These are phyloP conservation scores for Hyphodiscus sp. DNA, from an alignment of 2,329 filamentous ascomycete genomes.

Conservation along the genomic window DNA sequence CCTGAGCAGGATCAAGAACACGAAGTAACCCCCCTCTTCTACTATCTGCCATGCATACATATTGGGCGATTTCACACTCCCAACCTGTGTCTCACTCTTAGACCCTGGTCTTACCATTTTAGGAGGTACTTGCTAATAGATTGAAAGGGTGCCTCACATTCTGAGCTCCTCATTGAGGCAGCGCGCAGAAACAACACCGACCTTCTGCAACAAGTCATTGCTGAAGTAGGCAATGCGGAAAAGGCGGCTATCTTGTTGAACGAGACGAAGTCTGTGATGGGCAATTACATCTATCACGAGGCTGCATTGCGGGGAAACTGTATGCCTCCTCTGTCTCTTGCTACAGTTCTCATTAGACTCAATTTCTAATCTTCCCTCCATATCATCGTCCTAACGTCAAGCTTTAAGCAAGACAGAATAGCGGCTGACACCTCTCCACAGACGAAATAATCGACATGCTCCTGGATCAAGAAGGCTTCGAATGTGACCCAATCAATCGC, in stretches of 20 bases:
- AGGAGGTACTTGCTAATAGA: not conserved
- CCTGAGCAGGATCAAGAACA: conserved; percentile 24
- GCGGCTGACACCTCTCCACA: conserved; percentile 30
- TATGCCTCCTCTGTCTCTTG: conserved; percentile 37
- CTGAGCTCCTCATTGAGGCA: conserved; percentile 85
- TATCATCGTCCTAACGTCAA: not conserved
- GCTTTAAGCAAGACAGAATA: not conserved
- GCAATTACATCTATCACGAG: conserved; percentile 84
- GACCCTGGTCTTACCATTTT: not conserved
- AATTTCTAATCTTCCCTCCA: not conserved
- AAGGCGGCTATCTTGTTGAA: conserved; percentile 77
- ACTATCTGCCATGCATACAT: not conserved
- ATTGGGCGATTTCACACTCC: not conserved
- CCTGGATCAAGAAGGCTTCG: conserved; percentile 76
- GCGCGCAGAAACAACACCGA: conserved; percentile 90
- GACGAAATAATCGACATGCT: conserved; percentile 77
- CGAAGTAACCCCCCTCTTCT: conserved; percentile 18
- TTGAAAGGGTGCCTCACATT: conserved; percentile 71
- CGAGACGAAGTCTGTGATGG: conserved; percentile 75
- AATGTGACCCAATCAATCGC: conserved; percentile 72
- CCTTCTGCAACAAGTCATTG: conserved; percentile 70
- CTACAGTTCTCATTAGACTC: not conserved
- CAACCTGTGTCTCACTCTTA: not conserved
- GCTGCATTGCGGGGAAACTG: conserved; percentile 82
- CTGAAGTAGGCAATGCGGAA: conserved; percentile 45